A percentile compares a stretch with the other conserved stretches of the same genome.
These are phyloP conservation scores for Leucosporidium yakuticum DNA, from an alignment of 768 basidiomycete genomes.

Conservation along the genomic window DNA sequence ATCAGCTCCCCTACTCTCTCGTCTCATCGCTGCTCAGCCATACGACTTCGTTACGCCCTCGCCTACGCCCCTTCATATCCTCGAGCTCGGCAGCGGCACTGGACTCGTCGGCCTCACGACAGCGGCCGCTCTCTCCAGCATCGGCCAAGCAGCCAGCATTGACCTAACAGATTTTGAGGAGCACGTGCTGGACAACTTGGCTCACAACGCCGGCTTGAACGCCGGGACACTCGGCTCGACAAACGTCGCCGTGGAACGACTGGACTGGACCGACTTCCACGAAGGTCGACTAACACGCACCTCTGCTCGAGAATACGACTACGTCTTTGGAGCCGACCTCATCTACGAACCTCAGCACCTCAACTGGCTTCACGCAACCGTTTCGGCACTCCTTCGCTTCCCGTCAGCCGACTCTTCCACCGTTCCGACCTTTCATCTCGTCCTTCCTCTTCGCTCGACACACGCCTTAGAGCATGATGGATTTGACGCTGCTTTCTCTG, in stretches of 20 bases:
- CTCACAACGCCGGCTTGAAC: slow-evolving; percentile 57
- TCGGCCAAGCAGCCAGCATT: slow-evolving; percentile 43
- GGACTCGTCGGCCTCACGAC: slow-evolving; percentile 70
- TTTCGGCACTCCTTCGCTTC: slow-evolving; percentile 50
- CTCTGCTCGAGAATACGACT: slow-evolving; percentile 53
- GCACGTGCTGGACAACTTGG: slow-evolving; percentile 63
- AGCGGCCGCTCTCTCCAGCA: slow-evolving; percentile 49
- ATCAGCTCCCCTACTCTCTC: neutral
- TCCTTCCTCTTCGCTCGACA: slow-evolving; percentile 62
- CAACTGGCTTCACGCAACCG: slow-evolving; percentile 60
- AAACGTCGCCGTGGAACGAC: slow-evolving; percentile 48
- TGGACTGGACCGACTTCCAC: slow-evolving; percentile 57
- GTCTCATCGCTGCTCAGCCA: neutral
- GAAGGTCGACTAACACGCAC: neutral
- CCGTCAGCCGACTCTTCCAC: neutral
- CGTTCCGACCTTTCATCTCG: slow-evolving; percentile 62
- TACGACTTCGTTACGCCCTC: neutral
- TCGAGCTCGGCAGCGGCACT: slow-evolving; percentile 82
- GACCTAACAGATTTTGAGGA: slow-evolving; percentile 62
- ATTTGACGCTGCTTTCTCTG: slow-evolving; percentile 45
- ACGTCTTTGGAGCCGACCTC: slow-evolving; percentile 73
- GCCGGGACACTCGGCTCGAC: slow-evolving; percentile 37
- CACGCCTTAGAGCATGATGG: slow-evolving; percentile 54
- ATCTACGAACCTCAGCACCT: slow-evolving; percentile 69
- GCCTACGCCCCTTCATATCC: slow-evolving; percentile 47